Evolutionary conservation across 2,329 filamentous ascomycete species (phyloP).

Genomic region (Beauveria sp.): DNA sequence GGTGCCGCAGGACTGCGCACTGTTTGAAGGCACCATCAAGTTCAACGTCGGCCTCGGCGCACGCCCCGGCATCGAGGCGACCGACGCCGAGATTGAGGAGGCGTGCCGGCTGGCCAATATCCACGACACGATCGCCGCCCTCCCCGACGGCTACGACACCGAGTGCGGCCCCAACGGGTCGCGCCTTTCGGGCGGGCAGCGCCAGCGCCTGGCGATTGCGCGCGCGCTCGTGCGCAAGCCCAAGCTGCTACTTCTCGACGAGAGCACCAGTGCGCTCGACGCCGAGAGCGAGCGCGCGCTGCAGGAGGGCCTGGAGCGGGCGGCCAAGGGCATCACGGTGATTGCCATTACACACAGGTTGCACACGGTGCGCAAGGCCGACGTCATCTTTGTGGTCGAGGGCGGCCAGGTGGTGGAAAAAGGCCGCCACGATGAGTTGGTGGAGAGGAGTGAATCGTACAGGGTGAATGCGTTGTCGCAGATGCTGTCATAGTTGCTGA

Average conservation of each 20-base stretch:
- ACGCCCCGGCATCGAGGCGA: constrained; percentile 45
- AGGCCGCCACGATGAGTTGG: constrained; percentile 46
- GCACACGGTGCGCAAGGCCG: constrained; percentile 48
- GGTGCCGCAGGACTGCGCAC: constrained; percentile 49
- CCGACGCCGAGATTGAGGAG: constrained; percentile 53
- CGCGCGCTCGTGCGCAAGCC: constrained; percentile 66
- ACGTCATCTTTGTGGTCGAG: constrained; percentile 51
- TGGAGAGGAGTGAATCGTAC: constrained; percentile 45
- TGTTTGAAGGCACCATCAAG: constrained; percentile 48
- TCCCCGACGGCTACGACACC: constrained; percentile 61
- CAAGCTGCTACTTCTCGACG: constrained; percentile 68
- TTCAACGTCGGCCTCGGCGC: constrained; percentile 51
- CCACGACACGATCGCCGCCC: constrained; percentile 55
- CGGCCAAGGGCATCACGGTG: constrained; percentile 45
- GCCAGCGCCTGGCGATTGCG: constrained; percentile 71
- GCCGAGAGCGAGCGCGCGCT: constrained; percentile 59
- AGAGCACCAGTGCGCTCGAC: constrained; percentile 74
- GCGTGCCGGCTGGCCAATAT: constrained; percentile 63
- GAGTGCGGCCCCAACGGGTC: constrained; percentile 65
- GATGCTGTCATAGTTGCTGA: constrained; percentile 25
- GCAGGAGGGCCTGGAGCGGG: constrained; percentile 56
- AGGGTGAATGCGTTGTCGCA: constrained; percentile 45
- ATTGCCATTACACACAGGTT: constrained; percentile 52
- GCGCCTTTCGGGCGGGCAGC: constrained; percentile 69
- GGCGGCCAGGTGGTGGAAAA: constrained; percentile 43